A percentile compares a stretch with the other conserved stretches of the same genome.
phyloP scores from a whole-genome alignment of 257 asterid genomes.

The Dorcoceras hygrometricum region DNA sequence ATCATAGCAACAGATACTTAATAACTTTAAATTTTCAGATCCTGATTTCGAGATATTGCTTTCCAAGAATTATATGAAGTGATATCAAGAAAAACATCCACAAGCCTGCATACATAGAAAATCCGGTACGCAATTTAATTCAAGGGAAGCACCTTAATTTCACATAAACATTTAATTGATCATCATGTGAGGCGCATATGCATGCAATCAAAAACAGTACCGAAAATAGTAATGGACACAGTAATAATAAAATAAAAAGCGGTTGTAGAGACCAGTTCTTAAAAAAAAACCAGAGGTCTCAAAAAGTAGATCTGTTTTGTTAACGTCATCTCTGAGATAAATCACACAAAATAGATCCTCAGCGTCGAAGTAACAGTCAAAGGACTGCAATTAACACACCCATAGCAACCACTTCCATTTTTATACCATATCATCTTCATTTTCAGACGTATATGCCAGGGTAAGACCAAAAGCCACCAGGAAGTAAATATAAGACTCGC shows the following conservation, averaged over 20 bases:
- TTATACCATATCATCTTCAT: not conserved
- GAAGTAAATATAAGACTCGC: slow-evolving; percentile 7
- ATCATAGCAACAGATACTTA: slow-evolving; percentile 30
- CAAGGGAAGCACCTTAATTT: slow-evolving; percentile 3
- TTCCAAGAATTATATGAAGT: slow-evolving; percentile 20
- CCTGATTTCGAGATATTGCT: slow-evolving; percentile 22
- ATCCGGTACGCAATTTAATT: not conserved
- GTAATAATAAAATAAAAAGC: not conserved
- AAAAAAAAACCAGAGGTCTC: slow-evolving; percentile 3
- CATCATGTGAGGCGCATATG: not conserved
- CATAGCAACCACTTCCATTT: not conserved
- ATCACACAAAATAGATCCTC: not conserved
- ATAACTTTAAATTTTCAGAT: slow-evolving; percentile 8
- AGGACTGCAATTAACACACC: not conserved
- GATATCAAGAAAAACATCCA: slow-evolving; percentile 16
- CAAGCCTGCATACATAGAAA: slow-evolving; percentile 26
- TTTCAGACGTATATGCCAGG: slow-evolving; percentile 4
- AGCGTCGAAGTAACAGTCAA: not conserved
- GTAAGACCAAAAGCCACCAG: slow-evolving; percentile 1
- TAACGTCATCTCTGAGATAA: not conserved
- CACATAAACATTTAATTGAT: slow-evolving; percentile 3
- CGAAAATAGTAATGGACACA: not conserved
- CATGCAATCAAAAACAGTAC: not conserved
- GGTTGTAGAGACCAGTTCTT: not conserved
- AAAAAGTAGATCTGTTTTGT: not conserved